phyloP scores from a whole-genome alignment of 1,139 yeast species.

The Blastobotrys serpentis region DNA sequence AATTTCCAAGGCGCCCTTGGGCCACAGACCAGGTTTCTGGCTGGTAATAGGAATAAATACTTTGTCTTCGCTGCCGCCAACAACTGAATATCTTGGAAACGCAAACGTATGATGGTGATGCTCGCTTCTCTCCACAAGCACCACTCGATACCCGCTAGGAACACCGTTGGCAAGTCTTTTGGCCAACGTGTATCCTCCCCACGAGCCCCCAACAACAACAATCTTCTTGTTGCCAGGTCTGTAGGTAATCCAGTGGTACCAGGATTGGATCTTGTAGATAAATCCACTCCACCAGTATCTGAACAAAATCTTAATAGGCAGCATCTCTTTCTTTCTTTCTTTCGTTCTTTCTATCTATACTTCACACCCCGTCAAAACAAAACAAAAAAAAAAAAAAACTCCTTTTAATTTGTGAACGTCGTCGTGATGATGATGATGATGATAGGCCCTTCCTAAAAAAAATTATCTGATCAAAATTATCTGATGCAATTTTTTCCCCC shows the following conservation, averaged over 20 bases:
- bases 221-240: constrained; percentile 20
- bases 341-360: not conserved
- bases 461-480: constrained; percentile 5
- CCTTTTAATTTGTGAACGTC: too few species aligned
- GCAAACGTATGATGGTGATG: constrained; percentile 24
- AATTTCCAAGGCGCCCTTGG: constrained; percentile 15
- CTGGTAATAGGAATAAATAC: constrained; percentile 22
- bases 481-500: not conserved
- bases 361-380: too few species aligned
- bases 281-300: not conserved
- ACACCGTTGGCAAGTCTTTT: constrained; percentile 17
- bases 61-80: constrained; percentile 21
- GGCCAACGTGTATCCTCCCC: constrained; percentile 23
- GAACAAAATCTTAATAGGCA: constrained; percentile 2
- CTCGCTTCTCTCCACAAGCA: constrained; percentile 19
- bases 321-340: not conserved
- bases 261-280: not conserved
- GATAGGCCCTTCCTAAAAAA: not conserved
- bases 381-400: too few species aligned
- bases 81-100: constrained; percentile 24
- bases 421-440: too few species aligned
- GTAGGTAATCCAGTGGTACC: constrained; percentile 16
- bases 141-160: constrained; percentile 21
- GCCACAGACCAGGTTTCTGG: constrained; percentile 13
- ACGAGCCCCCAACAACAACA: constrained; percentile 25